Base-by-base conservation (phyloP, 2,329 filamentous ascomycete species). In the Epichloe scottii region DNA sequence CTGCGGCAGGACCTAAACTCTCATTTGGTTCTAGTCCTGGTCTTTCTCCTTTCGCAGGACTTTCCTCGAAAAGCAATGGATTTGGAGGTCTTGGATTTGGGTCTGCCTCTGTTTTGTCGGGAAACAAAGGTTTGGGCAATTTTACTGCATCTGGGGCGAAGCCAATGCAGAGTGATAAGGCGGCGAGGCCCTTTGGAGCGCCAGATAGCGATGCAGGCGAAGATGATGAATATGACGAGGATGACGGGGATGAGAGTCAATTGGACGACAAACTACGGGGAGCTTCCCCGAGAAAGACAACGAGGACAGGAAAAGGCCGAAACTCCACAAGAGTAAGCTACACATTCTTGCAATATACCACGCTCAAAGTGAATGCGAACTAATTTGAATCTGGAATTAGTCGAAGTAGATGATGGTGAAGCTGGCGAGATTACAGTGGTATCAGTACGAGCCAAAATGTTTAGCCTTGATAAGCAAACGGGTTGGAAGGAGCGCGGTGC, bases 401-500 rank as follows among this genome's bases (percentile, higher is more conserved):
- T 83, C 30, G 70, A 72, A 46, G 79, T 91, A 41, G 85, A 95
- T 63, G 91, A 93, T 48, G 91, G 91, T 51, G 91, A 97, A 68
- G 82, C 89, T 60, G 82, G 82, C 46, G 91, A 97, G 65, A 75
- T 75, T 19, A 91, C 86, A 2, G 70, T 88, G 46, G 79, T 91
- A 62, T 78, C 81, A 43, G 81, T 85, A 53, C 84, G 90, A 56
- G 85, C 88, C 19, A 95, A 94, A 67, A 79, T 97, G 53, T 97
- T 88, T 70, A 78, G 84, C 52, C 85, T 93, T 60, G 81, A 85
- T 56, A 80, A 80, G 56, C 74, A 75, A 37, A 76, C 78, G 50
- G 82, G 82, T 45, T 97, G 91, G 91, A 91, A 91, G 66, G 91
- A 97, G 69, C 82, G 90, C 49, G 90, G 90, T 12, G 77, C 83